Conservation (phyloP, 129 eudicot genomes). For the Centaurea solstitialis region DNA sequence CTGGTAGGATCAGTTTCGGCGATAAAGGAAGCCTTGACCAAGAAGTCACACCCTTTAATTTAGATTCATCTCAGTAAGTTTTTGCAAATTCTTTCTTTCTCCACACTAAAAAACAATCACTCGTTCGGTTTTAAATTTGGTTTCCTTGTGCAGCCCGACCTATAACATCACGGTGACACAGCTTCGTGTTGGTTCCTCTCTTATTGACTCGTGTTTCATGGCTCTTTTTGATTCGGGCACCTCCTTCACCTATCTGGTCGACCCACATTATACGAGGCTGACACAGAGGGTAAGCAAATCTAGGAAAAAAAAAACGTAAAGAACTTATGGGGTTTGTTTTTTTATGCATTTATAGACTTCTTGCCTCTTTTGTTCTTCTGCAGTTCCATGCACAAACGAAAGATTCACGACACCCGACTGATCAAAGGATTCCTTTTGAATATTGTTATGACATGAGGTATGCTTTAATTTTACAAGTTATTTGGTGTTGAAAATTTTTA, state of each 20-base stretch:
- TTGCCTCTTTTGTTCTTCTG: slow-evolving; percentile 3
- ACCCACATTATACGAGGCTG: slow-evolving; percentile 63
- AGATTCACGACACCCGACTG: slow-evolving; percentile 70
- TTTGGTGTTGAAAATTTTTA: slow-evolving; percentile 4
- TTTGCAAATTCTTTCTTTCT: slow-evolving; percentile 12
- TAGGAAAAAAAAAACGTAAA: slow-evolving; percentile 10
- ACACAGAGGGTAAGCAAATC: slow-evolving; percentile 60
- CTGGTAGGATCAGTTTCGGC: slow-evolving; percentile 86
- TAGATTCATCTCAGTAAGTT: slow-evolving; percentile 77
- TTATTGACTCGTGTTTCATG: slow-evolving; percentile 56
- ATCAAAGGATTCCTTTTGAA: slow-evolving; percentile 86
- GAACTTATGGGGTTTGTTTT: not conserved
- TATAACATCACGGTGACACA: slow-evolving; percentile 68
- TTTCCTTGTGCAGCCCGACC: slow-evolving; percentile 61
- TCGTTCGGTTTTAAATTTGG: not conserved
- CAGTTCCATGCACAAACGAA: slow-evolving; percentile 72
- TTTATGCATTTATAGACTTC: not conserved
- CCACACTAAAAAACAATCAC: not conserved
- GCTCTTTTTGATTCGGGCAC: slow-evolving; percentile 96
- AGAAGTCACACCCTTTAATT: slow-evolving; percentile 74
- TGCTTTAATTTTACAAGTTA: not conserved
- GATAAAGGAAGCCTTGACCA: slow-evolving; percentile 91
- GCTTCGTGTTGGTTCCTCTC: slow-evolving; percentile 67
- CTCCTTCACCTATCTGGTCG: slow-evolving; percentile 77
- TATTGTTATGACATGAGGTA: slow-evolving; percentile 95